phyloP scores from a whole-genome alignment of 345 rosid genomes.

The Syzygium grande region DNA sequence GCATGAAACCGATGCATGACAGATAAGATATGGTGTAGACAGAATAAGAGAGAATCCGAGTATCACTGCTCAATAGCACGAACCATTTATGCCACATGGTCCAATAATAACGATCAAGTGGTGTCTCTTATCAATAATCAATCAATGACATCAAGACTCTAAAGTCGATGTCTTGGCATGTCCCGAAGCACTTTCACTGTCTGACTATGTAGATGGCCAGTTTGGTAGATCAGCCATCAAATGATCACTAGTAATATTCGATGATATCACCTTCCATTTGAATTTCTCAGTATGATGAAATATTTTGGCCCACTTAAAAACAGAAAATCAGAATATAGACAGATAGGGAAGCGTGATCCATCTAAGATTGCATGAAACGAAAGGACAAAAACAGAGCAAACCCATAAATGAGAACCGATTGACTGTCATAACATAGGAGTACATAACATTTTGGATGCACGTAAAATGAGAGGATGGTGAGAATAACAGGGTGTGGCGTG shows the following conservation, averaged over 20 bases:
- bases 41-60: not conserved
- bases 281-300: not conserved
- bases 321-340: not conserved
- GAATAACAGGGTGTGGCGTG: not conserved
- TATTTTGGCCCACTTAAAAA: not conserved
- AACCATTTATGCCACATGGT: not conserved
- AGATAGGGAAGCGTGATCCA: not conserved
- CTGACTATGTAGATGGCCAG: not conserved
- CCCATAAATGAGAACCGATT: not conserved
- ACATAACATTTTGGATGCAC: not conserved
- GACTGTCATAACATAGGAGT: not conserved
- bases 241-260: not conserved
- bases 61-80: not conserved
- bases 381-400: not conserved
- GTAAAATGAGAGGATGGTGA: not conserved
- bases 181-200: not conserved
- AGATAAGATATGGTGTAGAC: not conserved
- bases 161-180: not conserved
- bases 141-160: not conserved
- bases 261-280: not conserved
- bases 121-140: not conserved
- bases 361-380: not conserved
- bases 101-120: not conserved
- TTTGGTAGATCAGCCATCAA: not conserved
- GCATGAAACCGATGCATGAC: not conserved